Evolutionary conservation across 306 rosid species (phyloP), one percentile per base, ranked within the genome.

Genomic region (Fagus sylvatica): DNA sequence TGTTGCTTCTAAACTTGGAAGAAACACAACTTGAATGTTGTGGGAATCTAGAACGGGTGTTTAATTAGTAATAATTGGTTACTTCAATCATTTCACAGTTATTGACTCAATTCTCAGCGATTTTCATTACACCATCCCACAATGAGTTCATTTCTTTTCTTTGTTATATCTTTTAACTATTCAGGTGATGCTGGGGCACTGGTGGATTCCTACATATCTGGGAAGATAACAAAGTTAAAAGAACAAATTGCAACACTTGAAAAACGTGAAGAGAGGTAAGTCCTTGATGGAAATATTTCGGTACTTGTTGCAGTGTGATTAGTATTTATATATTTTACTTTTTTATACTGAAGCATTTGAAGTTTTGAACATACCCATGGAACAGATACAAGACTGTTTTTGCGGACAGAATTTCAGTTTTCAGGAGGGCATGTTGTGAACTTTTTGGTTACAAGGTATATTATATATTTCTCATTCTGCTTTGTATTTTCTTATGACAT

Each of bases 401-500:
- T 87, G 98, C 97, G 7, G 97, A 95, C 85, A 85, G 98, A 85
- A 95, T 95, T 88, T 91, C 96, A 51, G 97, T 95, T 74, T 92
- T 95, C 87, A 88, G 98, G 76, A 91, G 97, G 82, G 98, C 97
- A 59, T 95, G 98, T 78, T 90, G 98, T n/a, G 97, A 95, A 86
- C 94, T 94, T 71, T 94, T 94, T 87, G 98, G 98, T 81, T 94
- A 92, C 88, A 94, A 94, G 98, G 96, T 91, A 88, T 22, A 7
- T 74, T 67, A 74, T 76, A 56, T 76, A 15, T 79, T 40, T 77
- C 71, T 80, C 41, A 46, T 60, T 54, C 55, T 28, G 48, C 48
- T 53, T 30, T 49, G 53, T 32, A 73, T 37, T 19, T 78, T 36
- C 53, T 33, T 48, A 65, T 74, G 53, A 53, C 28, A 53, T 59